Evolutionary conservation across 768 basidiomycete species (phyloP), one percentile per base, ranked within the genome.

Genomic region (Lactarius deliciosus): DNA sequence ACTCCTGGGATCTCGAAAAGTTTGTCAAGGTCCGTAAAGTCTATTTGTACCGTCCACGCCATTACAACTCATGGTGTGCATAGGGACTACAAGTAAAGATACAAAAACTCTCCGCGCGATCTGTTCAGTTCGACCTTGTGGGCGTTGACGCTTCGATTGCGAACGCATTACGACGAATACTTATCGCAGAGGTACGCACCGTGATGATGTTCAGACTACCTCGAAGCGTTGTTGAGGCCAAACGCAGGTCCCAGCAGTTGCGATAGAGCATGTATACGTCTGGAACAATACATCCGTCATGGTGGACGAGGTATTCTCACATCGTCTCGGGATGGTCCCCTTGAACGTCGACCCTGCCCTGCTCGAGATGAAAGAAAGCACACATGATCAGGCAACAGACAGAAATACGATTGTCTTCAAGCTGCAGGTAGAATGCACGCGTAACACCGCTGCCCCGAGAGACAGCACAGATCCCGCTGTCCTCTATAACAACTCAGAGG

Each of bases 81-180:
- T 77, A 93, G 93, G 89, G 82, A 73, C 79, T 96, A 63, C 79
- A 81, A 74, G 85, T 94, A 11, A 82, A 87, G 64, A 82, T 97
- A 41, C 86, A 91, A 67, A 84, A 91, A 53, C 79, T 96, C 41
- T 96, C 95, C 0, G 83, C 90, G 53, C 84, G 89, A 18, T 89
- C 90, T 2, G 85, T 97, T 68, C 96, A 98, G 71, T 96, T 99
- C 76, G 97, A 99, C 77, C 81, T 98, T 55, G 85, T 98, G 64
- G 96, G 96, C 6, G 90, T 98, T 34, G 96, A 99, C 75, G 92
- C 97, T 0, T 92, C 94, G 18, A 91, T 99, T 65, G 95, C 97
- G 36, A 98, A 99, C 76, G 94, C 96, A 0, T 86, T 96, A 70
- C 83, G 97, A 32, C 83, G 97, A 64, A 94, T 97, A 63, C 82